Evolutionary conservation across 2,329 filamentous ascomycete species (phyloP).

Genomic region (Xylariales sp.): DNA sequence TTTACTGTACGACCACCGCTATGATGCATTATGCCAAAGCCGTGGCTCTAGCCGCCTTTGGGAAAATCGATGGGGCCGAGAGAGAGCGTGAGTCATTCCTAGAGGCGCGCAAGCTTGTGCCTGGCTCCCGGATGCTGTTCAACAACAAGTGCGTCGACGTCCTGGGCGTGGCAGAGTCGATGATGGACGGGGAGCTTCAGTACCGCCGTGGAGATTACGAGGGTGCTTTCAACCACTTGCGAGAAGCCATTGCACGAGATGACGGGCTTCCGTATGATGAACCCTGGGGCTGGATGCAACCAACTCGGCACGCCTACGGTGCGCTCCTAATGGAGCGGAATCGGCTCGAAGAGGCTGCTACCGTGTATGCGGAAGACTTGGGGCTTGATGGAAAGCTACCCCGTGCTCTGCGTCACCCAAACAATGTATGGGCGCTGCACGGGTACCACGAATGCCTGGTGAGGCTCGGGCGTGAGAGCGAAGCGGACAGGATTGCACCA

Average conservation of each 20-base stretch:
- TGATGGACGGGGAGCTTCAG: slow-evolving; percentile 70
- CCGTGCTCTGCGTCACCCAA: slow-evolving; percentile 60
- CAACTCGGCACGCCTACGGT: slow-evolving; percentile 64
- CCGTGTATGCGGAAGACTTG: slow-evolving; percentile 57
- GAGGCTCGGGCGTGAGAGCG: slow-evolving; percentile 42
- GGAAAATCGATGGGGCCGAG: slow-evolving; percentile 50
- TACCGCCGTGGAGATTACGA: slow-evolving; percentile 60
- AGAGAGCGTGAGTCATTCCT: slow-evolving; percentile 46
- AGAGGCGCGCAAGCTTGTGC: slow-evolving; percentile 47
- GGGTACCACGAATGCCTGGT: slow-evolving; percentile 67
- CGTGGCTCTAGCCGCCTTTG: slow-evolving; percentile 58
- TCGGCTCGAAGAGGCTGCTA: slow-evolving; percentile 48
- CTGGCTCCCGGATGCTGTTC: slow-evolving; percentile 58
- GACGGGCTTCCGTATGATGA: slow-evolving; percentile 66
- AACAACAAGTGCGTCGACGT: slow-evolving; percentile 64
- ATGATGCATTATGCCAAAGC: slow-evolving; percentile 65
- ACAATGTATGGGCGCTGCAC: slow-evolving; percentile 72
- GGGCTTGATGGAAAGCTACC: slow-evolving; percentile 57
- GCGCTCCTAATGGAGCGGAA: slow-evolving; percentile 66
- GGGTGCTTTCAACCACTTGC: slow-evolving; percentile 54
- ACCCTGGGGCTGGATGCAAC: slow-evolving; percentile 79
- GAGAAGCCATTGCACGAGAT: slow-evolving; percentile 53
- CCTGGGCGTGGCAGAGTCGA: slow-evolving; percentile 56
- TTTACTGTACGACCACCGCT: slow-evolving; percentile 68
- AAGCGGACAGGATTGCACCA: slow-evolving; percentile 28